Evolutionary conservation across 2,329 filamentous ascomycete species (phyloP), one percentile per base, ranked within the genome.

Genomic region (Didymellaceae sp.): DNA sequence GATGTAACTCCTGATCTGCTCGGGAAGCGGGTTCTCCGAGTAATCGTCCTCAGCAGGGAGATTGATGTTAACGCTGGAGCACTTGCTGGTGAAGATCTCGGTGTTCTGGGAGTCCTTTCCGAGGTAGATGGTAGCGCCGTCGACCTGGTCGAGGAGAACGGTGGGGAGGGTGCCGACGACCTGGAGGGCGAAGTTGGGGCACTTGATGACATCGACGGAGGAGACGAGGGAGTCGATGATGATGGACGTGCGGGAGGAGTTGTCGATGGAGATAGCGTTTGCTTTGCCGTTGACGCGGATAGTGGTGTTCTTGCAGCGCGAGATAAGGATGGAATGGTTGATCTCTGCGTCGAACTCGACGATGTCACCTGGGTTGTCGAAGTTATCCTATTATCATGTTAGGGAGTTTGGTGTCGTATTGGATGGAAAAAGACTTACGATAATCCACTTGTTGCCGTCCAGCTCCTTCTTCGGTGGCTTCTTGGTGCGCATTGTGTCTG

Each of bases 211-310:
- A 68, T 99, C 94, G 48, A 99, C 85, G 24, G 89, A 91, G 39
- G 90, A 95, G 38, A 97, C 90, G 9, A 97, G 85, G 1, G 86
- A 90, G 65, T 97, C 93, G 45, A 97, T 83, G 42, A 97, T 85
- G 44, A 99, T 83, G 21, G 90, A 95, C 14, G 95, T 80, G 40
- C 90, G 87, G 37, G 82, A 84, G 47, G 88, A 93, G 77, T 97
- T 97, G 77, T 97, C 94, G 62, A 97, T 83, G 5, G 91, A 93
- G 56, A 99, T 89, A n/a, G 94, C 91, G 71, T 99, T 99, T 50
- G 90, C 91, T 77, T 99, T 99, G 75, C 91, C 92, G 68, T 85
- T 88, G 68, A 99, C 79, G 62, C 95, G 89, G 66, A 99, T 83
- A 18, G 92, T 95, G 5, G 89, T 89, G 75, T 94, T 94, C 75